Evolutionary conservation across 1,284 basidiomycete species (phyloP), one percentile per base, ranked within the genome.

Genomic region (Erythrobasidium hasegawianum): DNA sequence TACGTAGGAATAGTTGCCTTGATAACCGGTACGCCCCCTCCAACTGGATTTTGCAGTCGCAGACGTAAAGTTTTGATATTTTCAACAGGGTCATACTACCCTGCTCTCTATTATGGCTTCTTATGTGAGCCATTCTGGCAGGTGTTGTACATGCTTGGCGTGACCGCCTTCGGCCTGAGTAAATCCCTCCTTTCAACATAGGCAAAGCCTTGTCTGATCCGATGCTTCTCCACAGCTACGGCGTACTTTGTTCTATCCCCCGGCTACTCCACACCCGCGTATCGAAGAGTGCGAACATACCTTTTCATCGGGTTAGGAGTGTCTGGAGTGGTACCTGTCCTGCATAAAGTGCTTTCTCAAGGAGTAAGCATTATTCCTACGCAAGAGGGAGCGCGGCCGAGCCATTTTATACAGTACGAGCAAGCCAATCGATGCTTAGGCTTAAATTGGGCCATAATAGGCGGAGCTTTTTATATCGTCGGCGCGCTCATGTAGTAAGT

Each of bases 301-400:
- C 40, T 72, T 1, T 74, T 73, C 59, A 70, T 73, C 29, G 64
- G 56, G 0, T 50, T 74, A 11, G 73, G 73, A 0, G 22, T 66
- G 1, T 70, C 61, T 2, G 72, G 70, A 2, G 68, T 72, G 7
- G 41, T 72, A 2, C 73, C 73, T 0, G 60, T 74, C 22, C 50
- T 69, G 0, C 72, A 75, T 29, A 69, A 64, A 0, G 29, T 73
- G 11, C 1, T 59, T 4, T 47, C 57, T 4, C 67, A 71, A 16
- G 70, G 71, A 5, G 69, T 72, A 52, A 59, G 65, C 60, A 8
- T 14, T 14, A 16, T 45, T 56, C 9, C n/a, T 40, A 9, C 8
- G 7, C 18, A 9, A 3, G 50, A 16, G 4, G 5, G 18, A 53
- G 50, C 50, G 3, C 14, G 26, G 26, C 26, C 9, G 18, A 29